Evolutionary conservation across 2,329 filamentous ascomycete genomes (phyloP), one percentile per base, ranked within the genome.

Genomic region (Leptographium radiaticola): DNA sequence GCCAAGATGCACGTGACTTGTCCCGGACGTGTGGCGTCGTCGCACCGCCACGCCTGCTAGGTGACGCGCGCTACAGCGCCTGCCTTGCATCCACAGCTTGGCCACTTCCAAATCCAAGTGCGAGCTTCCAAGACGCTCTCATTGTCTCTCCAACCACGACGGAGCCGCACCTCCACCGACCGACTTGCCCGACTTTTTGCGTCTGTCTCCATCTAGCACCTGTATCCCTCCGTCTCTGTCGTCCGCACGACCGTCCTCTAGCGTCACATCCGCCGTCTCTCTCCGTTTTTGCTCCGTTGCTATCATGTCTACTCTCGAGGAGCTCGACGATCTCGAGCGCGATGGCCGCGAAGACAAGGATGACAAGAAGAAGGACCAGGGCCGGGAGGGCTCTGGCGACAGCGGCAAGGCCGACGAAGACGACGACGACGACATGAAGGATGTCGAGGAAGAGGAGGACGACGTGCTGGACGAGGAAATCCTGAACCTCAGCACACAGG

Each of bases 401-500:
- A 59, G 57, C 25, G 57, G 58, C 25, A 77, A 84, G 67, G 71
- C 75, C 54, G 82, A 84, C 11, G 38, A 38, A 38, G 46, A 6
- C 64, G 86, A 78, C 49, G 91, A 96, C 73, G 84, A 84, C 51
- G 89, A 95, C 55, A 96, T 96, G 90, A 83, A 91, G 68, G 90
- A 96, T 67, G 84, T 82, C 12, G 83, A 85, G 59, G 71, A 75
- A 34, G 79, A 82, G 60, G 84, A 87, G 62, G 87, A 91, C 49
- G 85, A 94, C 61, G 79, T 90, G 53, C 79, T 98, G 59, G 91
- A 97, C 70, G 84, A 91, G 54, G 93, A 98, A 74, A 91, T 98
- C 64, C 80, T 97, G 57, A 85, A 82, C 68, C 84, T 94, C 63
- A 91, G 86, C 75, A 97, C 93, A 74, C 83, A 89, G 74, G 93